Percentiles rank a stretch among this genome's conserved stretches.
These are phyloP conservation scores for Lodderomyces theae DNA, from an alignment of 1,139 yeast genomes.

Conservation along the genomic window DNA sequence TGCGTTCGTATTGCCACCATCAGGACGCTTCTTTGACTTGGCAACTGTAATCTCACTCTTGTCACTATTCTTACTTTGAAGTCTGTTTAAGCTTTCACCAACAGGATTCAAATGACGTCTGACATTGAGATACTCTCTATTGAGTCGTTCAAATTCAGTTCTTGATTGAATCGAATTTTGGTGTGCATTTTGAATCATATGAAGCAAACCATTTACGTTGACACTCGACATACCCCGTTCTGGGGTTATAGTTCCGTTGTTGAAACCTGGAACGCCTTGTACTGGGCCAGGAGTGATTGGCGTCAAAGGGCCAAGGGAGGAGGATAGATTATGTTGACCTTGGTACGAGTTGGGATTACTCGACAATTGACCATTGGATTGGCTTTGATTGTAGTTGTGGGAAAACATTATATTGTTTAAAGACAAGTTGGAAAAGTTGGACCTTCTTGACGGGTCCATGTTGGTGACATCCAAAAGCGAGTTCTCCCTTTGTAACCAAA, in stretches of 20 bases:
- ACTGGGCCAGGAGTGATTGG: slow-evolving; percentile 9
- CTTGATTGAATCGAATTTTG: slow-evolving; percentile 59
- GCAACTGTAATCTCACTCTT: slow-evolving; percentile 21
- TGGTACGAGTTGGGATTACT: slow-evolving; percentile 3
- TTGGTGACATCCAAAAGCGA: slow-evolving; percentile 57
- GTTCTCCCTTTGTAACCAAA: slow-evolving; percentile 81
- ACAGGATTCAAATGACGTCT: slow-evolving; percentile 70
- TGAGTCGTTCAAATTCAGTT: slow-evolving; percentile 72
- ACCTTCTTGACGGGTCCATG: slow-evolving; percentile 31
- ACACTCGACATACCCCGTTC: slow-evolving; percentile 11
- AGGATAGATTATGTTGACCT: neutral
- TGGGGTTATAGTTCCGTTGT: slow-evolving; percentile 1
- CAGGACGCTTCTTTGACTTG: slow-evolving; percentile 19
- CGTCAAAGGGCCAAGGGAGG: slow-evolving; percentile 5
- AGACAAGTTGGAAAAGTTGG: slow-evolving; percentile 44
- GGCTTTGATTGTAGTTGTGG: slow-evolving; percentile 29
- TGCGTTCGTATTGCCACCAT: slow-evolving; percentile 17
- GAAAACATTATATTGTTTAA: slow-evolving; percentile 48
- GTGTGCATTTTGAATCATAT: slow-evolving; percentile 31
- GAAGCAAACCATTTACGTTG: slow-evolving; percentile 30
- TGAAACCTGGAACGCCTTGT: neutral
- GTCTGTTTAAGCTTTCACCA: slow-evolving; percentile 56
- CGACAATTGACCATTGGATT: slow-evolving; percentile 22
- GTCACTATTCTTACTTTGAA: slow-evolving; percentile 22
- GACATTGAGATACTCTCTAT: slow-evolving; percentile 70